These are phyloP conservation scores for Trichocladium antarcticum DNA, from an alignment of 495 filamentous ascomycete genomes.

Conservation along the genomic window DNA sequence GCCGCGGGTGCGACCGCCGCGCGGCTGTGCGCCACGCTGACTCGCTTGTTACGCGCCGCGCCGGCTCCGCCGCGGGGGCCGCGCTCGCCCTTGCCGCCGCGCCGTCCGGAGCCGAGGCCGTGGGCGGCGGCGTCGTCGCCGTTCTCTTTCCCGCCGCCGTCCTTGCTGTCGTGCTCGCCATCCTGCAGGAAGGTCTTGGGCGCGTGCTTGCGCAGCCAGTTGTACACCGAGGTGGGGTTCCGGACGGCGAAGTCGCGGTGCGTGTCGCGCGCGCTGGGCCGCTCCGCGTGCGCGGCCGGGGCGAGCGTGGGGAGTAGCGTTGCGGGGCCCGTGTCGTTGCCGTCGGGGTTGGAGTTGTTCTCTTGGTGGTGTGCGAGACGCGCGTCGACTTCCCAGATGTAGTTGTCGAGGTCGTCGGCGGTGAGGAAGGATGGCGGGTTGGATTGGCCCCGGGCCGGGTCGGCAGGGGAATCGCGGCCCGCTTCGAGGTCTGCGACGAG, in stretches of 20 bases:
- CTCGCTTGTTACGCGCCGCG: slow-evolving; percentile 20
- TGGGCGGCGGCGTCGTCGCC: slow-evolving; percentile 35
- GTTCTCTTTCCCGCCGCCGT: slow-evolving; percentile 24
- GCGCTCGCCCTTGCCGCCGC: slow-evolving; percentile 14
- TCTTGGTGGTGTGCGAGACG: slow-evolving; percentile 43
- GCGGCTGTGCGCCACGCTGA: slow-evolving; percentile 10
- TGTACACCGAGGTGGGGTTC: slow-evolving; percentile 79
- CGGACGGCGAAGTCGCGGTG: slow-evolving; percentile 51
- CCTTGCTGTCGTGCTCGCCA: slow-evolving; percentile 42
- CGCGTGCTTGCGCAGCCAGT: slow-evolving; percentile 77
- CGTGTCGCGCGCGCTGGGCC: slow-evolving; percentile 4
- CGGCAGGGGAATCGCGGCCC: slow-evolving; percentile 25
- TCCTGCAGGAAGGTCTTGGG: slow-evolving; percentile 78
- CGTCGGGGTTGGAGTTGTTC: not conserved
- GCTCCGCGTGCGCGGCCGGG: slow-evolving; percentile 25
- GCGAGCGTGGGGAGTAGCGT: slow-evolving; percentile 29
- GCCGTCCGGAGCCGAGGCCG: slow-evolving; percentile 12
- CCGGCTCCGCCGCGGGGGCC: slow-evolving; percentile 6
- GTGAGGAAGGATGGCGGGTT: slow-evolving; percentile 51
- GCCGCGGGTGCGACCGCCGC: not conserved
- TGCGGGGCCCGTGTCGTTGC: slow-evolving; percentile 8
- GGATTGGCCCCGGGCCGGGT: slow-evolving; percentile 27
- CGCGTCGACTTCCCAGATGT: slow-evolving; percentile 58
- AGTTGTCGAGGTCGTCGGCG: slow-evolving; percentile 70
- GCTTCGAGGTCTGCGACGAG: slow-evolving; percentile 34